phyloP scores from a whole-genome alignment of 2,329 filamentous ascomycete species.

The Didymella keratinophila region DNA sequence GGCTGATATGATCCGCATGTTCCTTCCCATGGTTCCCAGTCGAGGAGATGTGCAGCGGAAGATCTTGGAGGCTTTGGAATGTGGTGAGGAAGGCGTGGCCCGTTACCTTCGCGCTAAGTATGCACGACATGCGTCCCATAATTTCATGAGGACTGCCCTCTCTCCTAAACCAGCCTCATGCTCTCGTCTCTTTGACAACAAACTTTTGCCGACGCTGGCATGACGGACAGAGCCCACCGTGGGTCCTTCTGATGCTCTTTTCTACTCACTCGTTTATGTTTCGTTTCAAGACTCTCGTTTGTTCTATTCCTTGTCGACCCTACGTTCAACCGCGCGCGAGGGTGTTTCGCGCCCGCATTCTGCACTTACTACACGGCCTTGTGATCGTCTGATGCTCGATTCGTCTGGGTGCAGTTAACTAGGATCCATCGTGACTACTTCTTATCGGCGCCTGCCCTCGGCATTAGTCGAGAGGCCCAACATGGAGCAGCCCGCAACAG shows the following conservation, averaged over 20 bases:
- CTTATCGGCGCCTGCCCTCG: conserved; percentile 42
- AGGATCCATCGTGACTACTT: conserved; percentile 40
- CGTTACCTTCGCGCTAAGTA: conserved; percentile 19
- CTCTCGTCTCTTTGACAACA: conserved; percentile 27
- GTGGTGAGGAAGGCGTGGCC: conserved; percentile 15
- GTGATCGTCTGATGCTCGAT: conserved; percentile 46
- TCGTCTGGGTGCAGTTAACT: conserved; percentile 46
- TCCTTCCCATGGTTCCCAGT: conserved; percentile 4
- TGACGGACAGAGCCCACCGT: conserved; percentile 38
- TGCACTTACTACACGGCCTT: conserved; percentile 45
- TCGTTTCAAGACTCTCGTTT: conserved; percentile 45
- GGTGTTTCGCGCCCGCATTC: conserved; percentile 41
- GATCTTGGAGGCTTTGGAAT: conserved; percentile 17
- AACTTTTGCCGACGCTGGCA: conserved; percentile 40
- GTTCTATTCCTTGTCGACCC: conserved; percentile 38
- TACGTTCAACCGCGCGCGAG: conserved; percentile 38
- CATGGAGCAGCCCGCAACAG: conserved; percentile 54
- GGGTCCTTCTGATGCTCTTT: conserved; percentile 41
- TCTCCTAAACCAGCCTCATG: conserved; percentile 38
- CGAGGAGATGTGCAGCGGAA: conserved; percentile 16
- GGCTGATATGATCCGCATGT: not conserved
- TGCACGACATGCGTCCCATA: conserved; percentile 25
- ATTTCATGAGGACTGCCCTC: conserved; percentile 27
- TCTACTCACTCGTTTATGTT: conserved; percentile 37
- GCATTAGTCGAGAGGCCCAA: conserved; percentile 27